phyloP scores from a whole-genome alignment of 2,329 filamentous ascomycete species.

The Calonectria pseudoreteaudii region DNA sequence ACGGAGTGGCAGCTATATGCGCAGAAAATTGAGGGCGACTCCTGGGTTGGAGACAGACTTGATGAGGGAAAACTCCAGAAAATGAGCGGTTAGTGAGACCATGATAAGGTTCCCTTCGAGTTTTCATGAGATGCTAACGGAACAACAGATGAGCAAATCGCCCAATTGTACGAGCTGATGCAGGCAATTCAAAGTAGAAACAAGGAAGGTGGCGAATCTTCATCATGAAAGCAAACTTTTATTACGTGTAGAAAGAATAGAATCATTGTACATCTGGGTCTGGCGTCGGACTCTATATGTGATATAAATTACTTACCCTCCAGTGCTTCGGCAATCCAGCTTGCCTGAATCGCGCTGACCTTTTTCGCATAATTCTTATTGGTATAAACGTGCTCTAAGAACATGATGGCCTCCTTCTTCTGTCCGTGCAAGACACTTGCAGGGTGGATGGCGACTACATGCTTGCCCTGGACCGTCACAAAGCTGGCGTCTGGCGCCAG shows the following conservation, averaged over 20 bases:
- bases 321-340: conserved; percentile 68
- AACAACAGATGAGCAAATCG: conserved; percentile 84
- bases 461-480: conserved; percentile 69
- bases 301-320: conserved; percentile 42
- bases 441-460: conserved; percentile 72
- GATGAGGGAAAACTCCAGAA: conserved; percentile 88
- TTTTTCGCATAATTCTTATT: conserved; percentile 76
- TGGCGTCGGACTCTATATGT: conserved; percentile 13
- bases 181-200: conserved; percentile 72
- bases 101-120: neutral
- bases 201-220: conserved; percentile 39
- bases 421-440: conserved; percentile 71
- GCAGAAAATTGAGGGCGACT: conserved; percentile 88
- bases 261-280: conserved; percentile 28
- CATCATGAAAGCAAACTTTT: conserved; percentile 34
- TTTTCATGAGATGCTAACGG: conserved; percentile 15
- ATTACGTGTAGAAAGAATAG: conserved; percentile 31
- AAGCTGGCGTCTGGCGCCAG: conserved; percentile 72
- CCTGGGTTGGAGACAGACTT: conserved; percentile 86
- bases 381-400: conserved; percentile 75
- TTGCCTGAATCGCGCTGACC: conserved; percentile 70
- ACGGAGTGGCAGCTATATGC: conserved; percentile 97
- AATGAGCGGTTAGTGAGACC: conserved; percentile 80
- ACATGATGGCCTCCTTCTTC: conserved; percentile 76
- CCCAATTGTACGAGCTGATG: conserved; percentile 95